A percentile compares a stretch with the other conserved stretches of the same genome.
Evolutionary conservation across 208 protist genomes (phyloP).

Genomic region (Balamuthia mandrillaris): DNA sequence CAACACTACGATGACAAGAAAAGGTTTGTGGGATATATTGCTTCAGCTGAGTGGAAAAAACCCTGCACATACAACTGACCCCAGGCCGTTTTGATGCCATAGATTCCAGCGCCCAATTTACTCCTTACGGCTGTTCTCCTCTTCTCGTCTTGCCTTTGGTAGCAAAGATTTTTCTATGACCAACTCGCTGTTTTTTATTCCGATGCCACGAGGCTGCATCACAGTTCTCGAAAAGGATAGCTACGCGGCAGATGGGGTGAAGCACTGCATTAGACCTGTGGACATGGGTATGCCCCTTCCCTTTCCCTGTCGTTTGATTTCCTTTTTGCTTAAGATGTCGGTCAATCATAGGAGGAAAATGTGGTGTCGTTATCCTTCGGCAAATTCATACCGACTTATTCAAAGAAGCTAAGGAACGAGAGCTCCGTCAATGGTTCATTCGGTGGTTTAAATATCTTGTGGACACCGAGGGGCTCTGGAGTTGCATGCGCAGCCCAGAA

Average conservation of each 20-base stretch:
- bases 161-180: constrained; percentile 25
- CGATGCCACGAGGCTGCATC: constrained; percentile 32
- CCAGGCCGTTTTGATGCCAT: too few species aligned
- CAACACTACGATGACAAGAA: constrained; percentile 28
- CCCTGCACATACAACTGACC: neutral
- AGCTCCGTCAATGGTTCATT: too few species aligned
- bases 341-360: too few species aligned
- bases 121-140: neutral
- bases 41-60: neutral
- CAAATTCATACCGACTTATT: constrained; percentile 5
- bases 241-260: constrained; percentile 17
- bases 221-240: neutral
- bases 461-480: too few species aligned
- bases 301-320: too few species aligned
- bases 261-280: constrained; percentile 2
- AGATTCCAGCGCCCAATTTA: neutral
- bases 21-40: neutral
- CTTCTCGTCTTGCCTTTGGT: neutral
- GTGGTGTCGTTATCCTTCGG: neutral
- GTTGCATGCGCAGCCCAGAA: too few species aligned
- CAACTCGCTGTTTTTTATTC: constrained; percentile 25
- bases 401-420: neutral
- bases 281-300: too few species aligned
- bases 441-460: too few species aligned
- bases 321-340: too few species aligned